These are phyloP conservation scores for Trypanosomatidae sp. DNA, from an alignment of 208 protist genomes.

Conservation along the genomic window DNA sequence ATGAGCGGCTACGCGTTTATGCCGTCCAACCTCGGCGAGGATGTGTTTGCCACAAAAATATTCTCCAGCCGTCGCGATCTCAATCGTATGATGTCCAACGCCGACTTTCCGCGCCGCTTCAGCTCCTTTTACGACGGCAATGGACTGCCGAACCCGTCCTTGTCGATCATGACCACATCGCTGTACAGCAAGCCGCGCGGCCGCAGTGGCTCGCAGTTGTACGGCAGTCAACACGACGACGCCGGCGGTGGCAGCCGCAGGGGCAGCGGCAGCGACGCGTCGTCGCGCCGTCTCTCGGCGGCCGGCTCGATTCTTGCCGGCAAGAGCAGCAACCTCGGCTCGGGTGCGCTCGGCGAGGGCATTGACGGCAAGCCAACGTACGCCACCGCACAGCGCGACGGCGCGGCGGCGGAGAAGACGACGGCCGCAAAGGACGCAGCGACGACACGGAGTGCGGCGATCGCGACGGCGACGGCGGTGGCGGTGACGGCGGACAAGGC, in stretches of 20 bases:
- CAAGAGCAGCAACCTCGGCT: slow-evolving; percentile 1
- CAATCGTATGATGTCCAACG: slow-evolving; percentile 15
- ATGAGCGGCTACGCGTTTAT: slow-evolving; percentile 4
- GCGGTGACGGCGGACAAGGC: neutral
- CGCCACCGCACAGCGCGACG: neutral
- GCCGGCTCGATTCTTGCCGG: neutral
- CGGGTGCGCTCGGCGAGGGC: slow-evolving; percentile 3
- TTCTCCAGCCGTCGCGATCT: slow-evolving; percentile 61
- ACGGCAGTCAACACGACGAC: no score
- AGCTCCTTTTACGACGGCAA: slow-evolving; percentile 33
- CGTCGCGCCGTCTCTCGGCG: slow-evolving; percentile 6
- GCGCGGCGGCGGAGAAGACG: neutral
- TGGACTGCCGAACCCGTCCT: no score
- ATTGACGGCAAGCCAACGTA: slow-evolving; percentile 2
- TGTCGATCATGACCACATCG: no score
- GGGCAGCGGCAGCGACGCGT: neutral
- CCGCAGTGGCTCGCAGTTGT: no score
- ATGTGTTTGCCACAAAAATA: slow-evolving; percentile 44
- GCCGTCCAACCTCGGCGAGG: slow-evolving; percentile 15
- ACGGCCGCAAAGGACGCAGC: neutral
- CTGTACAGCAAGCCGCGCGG: no score
- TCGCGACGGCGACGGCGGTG: neutral
- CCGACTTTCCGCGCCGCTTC: slow-evolving; percentile 33
- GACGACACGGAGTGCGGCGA: neutral
- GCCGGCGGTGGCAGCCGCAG: no score